phyloP scores from a whole-genome alignment of 2,329 filamentous ascomycete species.

The Aspergillus tamarii region DNA sequence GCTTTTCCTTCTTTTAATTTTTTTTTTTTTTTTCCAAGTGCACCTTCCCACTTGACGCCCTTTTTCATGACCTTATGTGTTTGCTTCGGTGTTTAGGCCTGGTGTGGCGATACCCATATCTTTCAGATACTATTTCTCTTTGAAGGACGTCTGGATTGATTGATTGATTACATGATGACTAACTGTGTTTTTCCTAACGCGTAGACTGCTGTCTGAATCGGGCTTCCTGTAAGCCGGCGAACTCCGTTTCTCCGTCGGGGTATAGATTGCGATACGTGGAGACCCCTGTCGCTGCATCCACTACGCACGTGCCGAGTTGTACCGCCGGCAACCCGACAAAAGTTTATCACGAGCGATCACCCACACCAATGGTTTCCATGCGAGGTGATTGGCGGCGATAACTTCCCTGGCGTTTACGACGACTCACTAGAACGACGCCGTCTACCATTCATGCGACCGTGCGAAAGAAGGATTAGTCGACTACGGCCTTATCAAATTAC shows the following conservation, averaged over 20 bases:
- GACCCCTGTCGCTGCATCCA: constrained; percentile 20
- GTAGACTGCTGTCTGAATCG: constrained; percentile 53
- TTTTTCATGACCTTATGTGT: constrained; percentile 13
- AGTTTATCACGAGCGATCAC: constrained; percentile 6
- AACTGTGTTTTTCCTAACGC: constrained; percentile 34
- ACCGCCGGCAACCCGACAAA: constrained; percentile 20
- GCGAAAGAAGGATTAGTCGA: background rate
- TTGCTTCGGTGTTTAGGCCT: constrained; percentile 14
- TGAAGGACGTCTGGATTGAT: constrained; percentile 19
- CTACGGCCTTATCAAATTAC: background rate
- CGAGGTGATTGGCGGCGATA: constrained; percentile 6
- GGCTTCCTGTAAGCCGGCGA: constrained; percentile 47
- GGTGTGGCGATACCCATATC: constrained; percentile 37
- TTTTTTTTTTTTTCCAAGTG: constrained; percentile 13
- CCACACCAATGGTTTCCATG: background rate
- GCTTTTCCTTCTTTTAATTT: constrained; percentile 15
- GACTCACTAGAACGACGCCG: constrained; percentile 1
- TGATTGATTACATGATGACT: constrained; percentile 32
- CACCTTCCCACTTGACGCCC: constrained; percentile 3
- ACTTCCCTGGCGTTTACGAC: background rate
- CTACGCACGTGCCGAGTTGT: constrained; percentile 10
- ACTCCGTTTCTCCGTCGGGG: constrained; percentile 13
- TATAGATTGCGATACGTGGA: constrained; percentile 12
- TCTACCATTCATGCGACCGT: background rate
- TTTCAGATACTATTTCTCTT: constrained; percentile 18